Base-by-base conservation (phyloP, 306 rosid genomes). In the Prunus campanulata region DNA sequence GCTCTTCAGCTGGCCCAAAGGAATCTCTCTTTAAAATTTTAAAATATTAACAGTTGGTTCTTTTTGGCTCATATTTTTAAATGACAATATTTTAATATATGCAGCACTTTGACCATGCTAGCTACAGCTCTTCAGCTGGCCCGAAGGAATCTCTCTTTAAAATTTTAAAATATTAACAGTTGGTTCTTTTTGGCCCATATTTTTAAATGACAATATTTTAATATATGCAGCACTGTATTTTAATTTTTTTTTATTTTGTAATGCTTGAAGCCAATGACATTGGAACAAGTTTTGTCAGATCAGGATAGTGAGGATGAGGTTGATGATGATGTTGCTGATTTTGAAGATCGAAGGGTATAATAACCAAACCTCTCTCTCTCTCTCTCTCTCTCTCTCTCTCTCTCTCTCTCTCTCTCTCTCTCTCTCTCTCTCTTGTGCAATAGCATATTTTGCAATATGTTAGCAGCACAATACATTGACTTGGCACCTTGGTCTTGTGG, bases 271-370 rank as follows among this genome's bases (percentile, higher is more conserved):
- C 89, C 90, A 32, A 91, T 96, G 97, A 63, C 82, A 50, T 63
- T 72, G 76, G 97, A 88, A 61, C 93, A 92, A 85, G 96, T 86
- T 66, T 77, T 85, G 72, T 65, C 89, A 13, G 91, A 85, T 50
- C 74, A 82, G 75, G 98, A 92, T 71, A 96, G 97, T 75, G 99
- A 96, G 85, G 89, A 85, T 87, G 99, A 96, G 85, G 88, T 87
- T 46, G 97, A 96, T 66, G 90, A 91, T 47, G 93, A 87, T 29
- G 93, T 86, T 81, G 85, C 81, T 63, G 91, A 87, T 63, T 70
- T 90, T 67, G 96, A 92, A 82, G 91, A 89, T 59, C 86, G 83
- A 75, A 79, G 83, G 90, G 99, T 96, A 90, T 76, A 82, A 1
- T 68, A 65, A 65, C 50, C 35, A 18, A 25, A 19, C 70, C 49